Evolutionary conservation across 2,329 filamentous ascomycete genomes (phyloP), one percentile per base, ranked within the genome.

Genomic region (Hypoxylon sp.): DNA sequence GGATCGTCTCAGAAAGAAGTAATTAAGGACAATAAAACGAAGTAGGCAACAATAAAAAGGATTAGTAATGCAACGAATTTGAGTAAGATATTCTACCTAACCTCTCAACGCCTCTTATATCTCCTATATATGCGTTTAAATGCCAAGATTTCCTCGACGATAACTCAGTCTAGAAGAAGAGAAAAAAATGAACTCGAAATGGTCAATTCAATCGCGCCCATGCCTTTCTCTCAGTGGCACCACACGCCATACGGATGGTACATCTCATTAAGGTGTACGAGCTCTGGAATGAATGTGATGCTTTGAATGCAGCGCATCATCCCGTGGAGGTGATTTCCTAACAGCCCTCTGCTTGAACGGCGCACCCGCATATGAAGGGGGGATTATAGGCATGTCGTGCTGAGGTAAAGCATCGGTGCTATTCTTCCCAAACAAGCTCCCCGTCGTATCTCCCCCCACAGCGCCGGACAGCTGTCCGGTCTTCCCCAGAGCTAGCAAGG

Each of bases 401-500:
- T 46, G 19, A 4, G 69, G 70, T 46, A 76, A 50, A 6, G 72
- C 63, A 22, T 71, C 59, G 0, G 71, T 71, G n/a, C 71, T 72
- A 26, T 75, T 70, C 63, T 42, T 67, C 10, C 59, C 48, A 31
- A 76, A 76, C 10, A 75, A 51, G 17, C 70, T 76, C 0, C 74
- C 74, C 5, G 66, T 51, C 2, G 73, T 74, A 19, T 76, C 58
- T 0, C 70, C 74, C 5, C 61, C 73, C 1, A 58, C 51, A 0
- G 73, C 67, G 4, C 31, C 46, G 1, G 71, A 71, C 0, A 51
- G 64, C 66, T 75, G 75, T 1, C 75, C 75, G 1, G 73, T 75
- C 50, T 64, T 62, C 9, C 55, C 61, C 13, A 93, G 79, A 24
- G 90, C 86, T 77, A 93, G 81, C 71, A 91, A 87, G 1, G 90